Evolutionary conservation across 2,329 filamentous ascomycete species (phyloP), one percentile per base, ranked within the genome.

Genomic region (Orbilia oligospora): DNA sequence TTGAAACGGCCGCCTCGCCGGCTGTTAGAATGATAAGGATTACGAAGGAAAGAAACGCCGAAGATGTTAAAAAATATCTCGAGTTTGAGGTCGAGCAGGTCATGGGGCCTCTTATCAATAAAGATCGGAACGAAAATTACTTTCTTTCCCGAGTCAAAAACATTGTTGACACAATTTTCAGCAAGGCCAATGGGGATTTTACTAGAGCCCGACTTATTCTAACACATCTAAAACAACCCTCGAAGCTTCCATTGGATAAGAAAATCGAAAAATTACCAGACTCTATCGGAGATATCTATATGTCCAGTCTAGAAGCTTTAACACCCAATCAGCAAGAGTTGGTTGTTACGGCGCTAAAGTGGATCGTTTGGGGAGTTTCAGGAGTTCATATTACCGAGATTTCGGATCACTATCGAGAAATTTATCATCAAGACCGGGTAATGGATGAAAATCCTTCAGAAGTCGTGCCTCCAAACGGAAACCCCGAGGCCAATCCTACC

Each of bases 331-430:
- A 77, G 30, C 72, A 77, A 48, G 72, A 77, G n/a, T 30, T 77
- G 4, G 49, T 70, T 5, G 67, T 77, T 14, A 41, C 27, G 6
- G 66, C 72, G 12, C 48, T 77, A 9, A 71, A 53, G 24, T 77
- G 72, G 72, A 49, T 67, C 8, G 72, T 77, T 2, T 77, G 72
- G 72, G 24, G 48, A 30, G 49, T 77, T 30, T 49, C 66, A n/a
- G 44, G 61, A 16, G 27, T 77, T 12, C 64, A 33, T 24, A 61
- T 77, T 10, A 41, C 48, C 20, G 72, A 77, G 48, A 63, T 77
- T n/a, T 71, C 72, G 20, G 72, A 77, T n/a, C 58, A 71, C 24
- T 77, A 77, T 20, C 27, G 72, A 33, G 72, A 71, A 24, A n/a
- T 71, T 12, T 77, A 66, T 48, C 2, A 38, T 14, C 24, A 51